Evolutionary conservation across 371 early-diverging fungal species (phyloP), one percentile per base, ranked within the genome.

Genomic region (Amoeboaphelidium occidentale): DNA sequence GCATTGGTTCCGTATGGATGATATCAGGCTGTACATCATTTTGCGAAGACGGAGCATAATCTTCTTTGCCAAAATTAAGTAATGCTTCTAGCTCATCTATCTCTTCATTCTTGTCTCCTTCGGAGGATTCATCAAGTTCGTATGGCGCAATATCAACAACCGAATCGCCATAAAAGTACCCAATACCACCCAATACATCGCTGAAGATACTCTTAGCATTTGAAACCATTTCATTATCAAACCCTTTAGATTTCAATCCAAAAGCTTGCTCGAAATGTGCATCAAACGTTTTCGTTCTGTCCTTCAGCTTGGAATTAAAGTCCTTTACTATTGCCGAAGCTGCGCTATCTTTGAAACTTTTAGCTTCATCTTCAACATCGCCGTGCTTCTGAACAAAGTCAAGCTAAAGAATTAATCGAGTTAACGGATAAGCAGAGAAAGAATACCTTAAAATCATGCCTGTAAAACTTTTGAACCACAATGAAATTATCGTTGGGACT

Each of bases 151-250:
- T 55, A 50, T 73, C 72, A 2, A 71, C 67, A 41, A 72, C 62
- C 50, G 61, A 57, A 21, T 63, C 63, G 24, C 76, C 76, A 53
- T 70, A 61, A 56, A 75, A 75, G 55, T 57, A 84, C 56, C 94
- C 94, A 26, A 91, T 75, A 0, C 94, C 92, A 48, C 94, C 92
- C 3, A 91, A 24, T 53, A 90, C 59, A 58, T 85, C 87, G 57
- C 84, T 79, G 46, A 90, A 53, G 23, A 77, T 61, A 17, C 68
- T 68, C 53, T 83, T 67, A 0, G 81, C 88, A 59, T 87, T 79
- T 21, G 68, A 57, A 26, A 84, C 53, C 50, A 84, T 62, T 0
- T 67, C 59, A 0, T 59, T 51, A 14, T 60, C 52, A 47, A 72
- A 86, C 1, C 78, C 80, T 42, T 79, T 80, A 27, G 63, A 58